phyloP scores from a whole-genome alignment of 345 rosid species.

The Eucalyptus lansdowneana region DNA sequence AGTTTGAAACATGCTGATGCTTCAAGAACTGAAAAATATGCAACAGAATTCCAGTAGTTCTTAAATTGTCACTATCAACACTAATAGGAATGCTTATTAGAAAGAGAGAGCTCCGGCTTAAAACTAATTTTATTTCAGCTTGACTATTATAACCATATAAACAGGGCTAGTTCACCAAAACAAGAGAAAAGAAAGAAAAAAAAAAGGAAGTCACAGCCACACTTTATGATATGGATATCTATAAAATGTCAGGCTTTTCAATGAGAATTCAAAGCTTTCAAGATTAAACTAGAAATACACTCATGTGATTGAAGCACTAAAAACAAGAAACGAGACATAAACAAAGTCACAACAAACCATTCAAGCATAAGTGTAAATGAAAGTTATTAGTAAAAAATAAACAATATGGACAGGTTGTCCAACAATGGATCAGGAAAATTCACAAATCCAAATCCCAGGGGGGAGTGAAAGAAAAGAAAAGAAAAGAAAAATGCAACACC shows the following conservation, averaged over 20 bases:
- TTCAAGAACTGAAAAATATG: background rate
- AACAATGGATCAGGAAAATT: background rate
- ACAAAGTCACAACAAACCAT: background rate
- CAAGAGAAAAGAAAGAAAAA: background rate
- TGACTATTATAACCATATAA: background rate
- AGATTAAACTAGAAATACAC: background rate
- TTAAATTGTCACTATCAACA: background rate
- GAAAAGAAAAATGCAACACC: background rate
- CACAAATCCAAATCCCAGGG: background rate
- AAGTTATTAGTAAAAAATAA: background rate
- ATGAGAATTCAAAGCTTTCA: background rate
- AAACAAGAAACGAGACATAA: background rate
- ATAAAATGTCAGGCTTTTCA: background rate
- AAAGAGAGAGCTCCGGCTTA: background rate
- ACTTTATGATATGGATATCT: background rate
- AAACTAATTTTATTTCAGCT: background rate
- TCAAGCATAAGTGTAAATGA: background rate
- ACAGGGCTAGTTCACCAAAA: background rate
- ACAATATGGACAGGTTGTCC: background rate
- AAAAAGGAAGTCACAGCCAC: background rate
- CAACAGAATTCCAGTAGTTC: background rate
- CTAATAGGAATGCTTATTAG: background rate
- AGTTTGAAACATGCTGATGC: background rate
- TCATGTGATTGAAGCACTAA: background rate
- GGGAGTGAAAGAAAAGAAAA: background rate